Conservation (phyloP, 139 green algal species). For the Astrephomene gubernaculifera region DNA sequence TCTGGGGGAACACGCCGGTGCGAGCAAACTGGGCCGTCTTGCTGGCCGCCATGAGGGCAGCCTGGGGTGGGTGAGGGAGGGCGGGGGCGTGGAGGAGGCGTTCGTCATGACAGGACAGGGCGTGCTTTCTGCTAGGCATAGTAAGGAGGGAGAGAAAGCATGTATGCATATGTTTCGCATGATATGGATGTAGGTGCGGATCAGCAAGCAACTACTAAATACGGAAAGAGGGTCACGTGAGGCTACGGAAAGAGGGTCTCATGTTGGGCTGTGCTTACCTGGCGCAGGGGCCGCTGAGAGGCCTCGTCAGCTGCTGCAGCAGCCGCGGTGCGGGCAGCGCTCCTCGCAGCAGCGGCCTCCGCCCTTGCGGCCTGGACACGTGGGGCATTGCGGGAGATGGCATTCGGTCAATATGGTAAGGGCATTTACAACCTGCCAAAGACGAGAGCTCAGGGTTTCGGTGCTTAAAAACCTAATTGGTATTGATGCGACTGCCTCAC, state of each 20-base stretch:
- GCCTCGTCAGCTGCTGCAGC: background rate
- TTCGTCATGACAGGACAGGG: background rate
- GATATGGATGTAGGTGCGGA: background rate
- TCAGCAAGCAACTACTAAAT: background rate
- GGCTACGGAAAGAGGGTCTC: background rate
- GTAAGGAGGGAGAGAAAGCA: too few relatives aligned
- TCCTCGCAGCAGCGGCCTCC: background rate
- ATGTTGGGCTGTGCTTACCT: background rate
- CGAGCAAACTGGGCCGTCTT: constrained; percentile 44
- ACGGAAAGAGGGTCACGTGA: background rate
- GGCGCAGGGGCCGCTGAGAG: constrained; percentile 13
- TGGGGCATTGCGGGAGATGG: background rate
- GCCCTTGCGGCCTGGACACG: background rate
- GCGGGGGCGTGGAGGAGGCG: background rate
- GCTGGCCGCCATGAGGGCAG: constrained; percentile 43
- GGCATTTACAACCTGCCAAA: background rate
- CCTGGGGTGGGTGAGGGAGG: background rate
- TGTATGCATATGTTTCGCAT: too few relatives aligned
- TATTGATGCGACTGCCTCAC: background rate
- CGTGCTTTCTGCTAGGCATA: too few relatives aligned
- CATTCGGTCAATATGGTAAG: background rate
- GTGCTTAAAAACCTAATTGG: background rate
- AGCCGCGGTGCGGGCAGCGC: background rate
- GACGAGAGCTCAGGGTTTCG: background rate
- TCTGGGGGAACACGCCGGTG: constrained; percentile 34